Base-by-base conservation (phyloP, 768 basidiomycete genomes). In the Ephemerocybe angulata region DNA sequence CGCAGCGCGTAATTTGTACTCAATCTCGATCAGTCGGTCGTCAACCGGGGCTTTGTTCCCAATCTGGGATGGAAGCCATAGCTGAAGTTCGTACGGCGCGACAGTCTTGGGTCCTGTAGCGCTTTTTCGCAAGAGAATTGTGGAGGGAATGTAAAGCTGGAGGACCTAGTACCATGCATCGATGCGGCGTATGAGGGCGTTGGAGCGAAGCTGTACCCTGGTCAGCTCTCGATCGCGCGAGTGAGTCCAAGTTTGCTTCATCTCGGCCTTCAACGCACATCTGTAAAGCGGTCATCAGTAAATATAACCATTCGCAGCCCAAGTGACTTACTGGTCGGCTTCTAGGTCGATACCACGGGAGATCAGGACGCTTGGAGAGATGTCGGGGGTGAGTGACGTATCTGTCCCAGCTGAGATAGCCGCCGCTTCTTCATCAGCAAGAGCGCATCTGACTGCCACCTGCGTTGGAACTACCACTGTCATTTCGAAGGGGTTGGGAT, bases 11-110 rank as follows among this genome's bases (percentile, higher is more conserved):
- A 67, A 53, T 12, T 57, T 49, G 52, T 54, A 66, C 35, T 71
- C 65, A 2, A 65, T 61, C 3, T 50, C n/a, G 3, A 15, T 30
- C 0, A 63, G 50, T 7, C 35, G 48, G 7, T 28, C 12, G 17
- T 52, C 24, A 27, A 57, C 50, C 2, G 17, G 17, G 7, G 33
- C 38, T 21, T 54, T 28, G 3, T 25, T 7, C 8, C 51, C 13
- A 21, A 64, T 50, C 31, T 59, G 60, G 2, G 65, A 68, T 7
- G 65, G 67, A 21, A 68, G 50, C 62, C 61, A 67, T 0, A 70
- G 60, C 2, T 38, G 31, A 28, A 56, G 15, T 1, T 61, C 40
- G 19, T 60, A 38, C 3, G 58, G 50, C 21, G 55, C 49, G 28
- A 33, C 28, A 46, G 6, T 4, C 1, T 30, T 17, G 15, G 27